phyloP scores from a whole-genome alignment of 2,329 filamentous ascomycete species.

The Monosporascus sp. region DNA sequence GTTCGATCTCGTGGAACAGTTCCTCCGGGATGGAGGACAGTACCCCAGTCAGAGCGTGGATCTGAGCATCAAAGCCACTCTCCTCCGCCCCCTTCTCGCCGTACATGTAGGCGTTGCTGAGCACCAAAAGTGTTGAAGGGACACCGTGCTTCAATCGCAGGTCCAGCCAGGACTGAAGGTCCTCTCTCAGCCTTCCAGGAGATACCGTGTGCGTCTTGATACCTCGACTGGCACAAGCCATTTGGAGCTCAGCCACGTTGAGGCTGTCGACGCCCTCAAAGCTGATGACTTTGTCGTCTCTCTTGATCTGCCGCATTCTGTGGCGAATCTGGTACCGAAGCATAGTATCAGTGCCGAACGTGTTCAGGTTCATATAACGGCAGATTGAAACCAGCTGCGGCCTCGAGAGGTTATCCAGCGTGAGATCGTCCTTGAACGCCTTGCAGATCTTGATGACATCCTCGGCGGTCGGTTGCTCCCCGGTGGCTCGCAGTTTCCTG shows the following conservation, averaged over 20 bases:
- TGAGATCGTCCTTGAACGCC: slow-evolving; percentile 96
- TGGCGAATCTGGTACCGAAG: slow-evolving; percentile 95
- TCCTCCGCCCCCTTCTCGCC: slow-evolving; percentile 62
- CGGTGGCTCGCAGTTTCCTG: slow-evolving; percentile 88
- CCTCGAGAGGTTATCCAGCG: slow-evolving; percentile 91
- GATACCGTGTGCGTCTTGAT: slow-evolving; percentile 90
- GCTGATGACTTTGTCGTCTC: slow-evolving; percentile 89
- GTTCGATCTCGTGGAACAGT: slow-evolving; percentile 98
- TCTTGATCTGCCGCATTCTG: slow-evolving; percentile 98
- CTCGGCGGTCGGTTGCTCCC: slow-evolving; percentile 78
- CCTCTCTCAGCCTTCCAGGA: slow-evolving; percentile 79
- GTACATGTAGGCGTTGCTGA: slow-evolving; percentile 98
- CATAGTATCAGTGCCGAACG: slow-evolving; percentile 96
- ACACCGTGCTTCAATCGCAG: slow-evolving; percentile 89
- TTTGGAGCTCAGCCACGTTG: slow-evolving; percentile 89
- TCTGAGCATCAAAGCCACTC: slow-evolving; percentile 82
- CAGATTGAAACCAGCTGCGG: slow-evolving; percentile 97
- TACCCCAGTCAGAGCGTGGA: slow-evolving; percentile 88
- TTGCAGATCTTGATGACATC: slow-evolving; percentile 99
- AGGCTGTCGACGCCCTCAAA: slow-evolving; percentile 91
- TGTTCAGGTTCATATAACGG: slow-evolving; percentile 96
- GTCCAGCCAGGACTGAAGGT: slow-evolving; percentile 91
- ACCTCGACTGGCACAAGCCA: slow-evolving; percentile 84
- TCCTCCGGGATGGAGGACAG: slow-evolving; percentile 95
- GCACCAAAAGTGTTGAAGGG: slow-evolving; percentile 89